phyloP scores from a whole-genome alignment of 768 basidiomycete genomes.

The Lentinula guzmanii region DNA sequence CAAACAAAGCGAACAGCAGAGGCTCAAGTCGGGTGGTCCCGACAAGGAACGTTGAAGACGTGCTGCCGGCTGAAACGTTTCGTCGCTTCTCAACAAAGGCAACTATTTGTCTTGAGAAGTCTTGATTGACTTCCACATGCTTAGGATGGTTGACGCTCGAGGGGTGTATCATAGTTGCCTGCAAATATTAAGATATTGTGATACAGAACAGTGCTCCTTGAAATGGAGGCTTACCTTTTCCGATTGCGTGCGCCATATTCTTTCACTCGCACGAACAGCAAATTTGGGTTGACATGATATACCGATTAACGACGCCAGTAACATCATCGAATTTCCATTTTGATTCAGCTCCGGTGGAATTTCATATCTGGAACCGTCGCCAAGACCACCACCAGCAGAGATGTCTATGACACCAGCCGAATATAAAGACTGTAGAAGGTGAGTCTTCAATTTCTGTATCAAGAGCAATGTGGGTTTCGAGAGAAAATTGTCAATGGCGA shows the following conservation, averaged over 20 bases:
- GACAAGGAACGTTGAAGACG: conserved; percentile 60
- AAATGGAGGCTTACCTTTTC: conserved; percentile 61
- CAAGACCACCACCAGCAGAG: conserved; percentile 57
- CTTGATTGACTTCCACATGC: conserved; percentile 20
- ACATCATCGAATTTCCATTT: conserved; percentile 68
- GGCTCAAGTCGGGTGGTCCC: conserved; percentile 83
- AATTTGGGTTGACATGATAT: conserved; percentile 89
- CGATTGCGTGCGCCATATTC: conserved; percentile 62
- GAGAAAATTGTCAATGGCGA: conserved; percentile 83
- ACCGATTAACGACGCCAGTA: conserved; percentile 79
- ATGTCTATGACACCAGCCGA: conserved; percentile 78
- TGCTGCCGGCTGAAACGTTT: conserved; percentile 49
- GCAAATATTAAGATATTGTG: conserved; percentile 8
- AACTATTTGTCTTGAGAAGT: conserved; percentile 55
- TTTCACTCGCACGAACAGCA: conserved; percentile 68
- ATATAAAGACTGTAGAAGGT: conserved; percentile 72
- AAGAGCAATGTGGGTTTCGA: conserved; percentile 77
- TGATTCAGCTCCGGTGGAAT: conserved; percentile 66
- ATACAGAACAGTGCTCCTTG: not conserved
- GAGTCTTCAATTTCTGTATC: conserved; percentile 75
- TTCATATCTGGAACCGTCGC: conserved; percentile 21
- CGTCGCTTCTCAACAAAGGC: conserved; percentile 82
- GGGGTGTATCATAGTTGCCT: conserved; percentile 79
- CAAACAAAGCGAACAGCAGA: conserved; percentile 87
- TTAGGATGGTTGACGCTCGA: conserved; percentile 81